Conservation (phyloP, 2,329 filamentous ascomycete genomes). For the Myriosclerotinia scirpicola region DNA sequence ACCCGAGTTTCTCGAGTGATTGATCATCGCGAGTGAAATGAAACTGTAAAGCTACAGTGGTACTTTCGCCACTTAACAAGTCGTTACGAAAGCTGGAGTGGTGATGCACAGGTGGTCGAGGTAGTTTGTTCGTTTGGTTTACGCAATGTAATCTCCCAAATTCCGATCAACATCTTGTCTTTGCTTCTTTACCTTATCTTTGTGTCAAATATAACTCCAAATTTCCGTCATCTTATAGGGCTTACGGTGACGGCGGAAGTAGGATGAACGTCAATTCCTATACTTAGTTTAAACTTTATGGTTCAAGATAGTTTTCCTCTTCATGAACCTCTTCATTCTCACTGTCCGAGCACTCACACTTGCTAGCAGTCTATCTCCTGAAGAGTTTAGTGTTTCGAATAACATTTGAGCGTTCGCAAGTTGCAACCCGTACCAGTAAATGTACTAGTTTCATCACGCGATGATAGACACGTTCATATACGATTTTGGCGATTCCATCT, state of each 20-base stretch:
- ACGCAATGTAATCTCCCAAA: neutral
- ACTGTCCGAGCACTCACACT: constrained; percentile 1
- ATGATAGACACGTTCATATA: neutral
- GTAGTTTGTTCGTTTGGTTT: neutral
- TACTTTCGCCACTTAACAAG: neutral
- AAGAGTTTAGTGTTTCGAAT: constrained; percentile 6
- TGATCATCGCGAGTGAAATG: neutral
- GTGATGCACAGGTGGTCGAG: neutral
- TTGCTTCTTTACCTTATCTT: neutral
- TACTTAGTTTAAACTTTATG: neutral
- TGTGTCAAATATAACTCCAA: neutral
- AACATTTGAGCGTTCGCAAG: constrained; percentile 14
- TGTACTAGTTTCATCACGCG: neutral
- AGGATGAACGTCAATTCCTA: neutral
- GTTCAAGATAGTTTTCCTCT: neutral
- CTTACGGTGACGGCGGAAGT: neutral
- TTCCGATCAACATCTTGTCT: neutral
- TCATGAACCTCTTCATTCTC: neutral
- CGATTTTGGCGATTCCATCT: neutral
- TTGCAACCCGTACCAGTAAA: neutral
- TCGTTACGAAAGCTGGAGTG: too few species aligned
- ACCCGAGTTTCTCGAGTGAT: neutral
- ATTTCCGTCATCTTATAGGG: neutral
- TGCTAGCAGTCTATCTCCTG: neutral
- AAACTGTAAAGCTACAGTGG: neutral